Evolutionary conservation across 2,329 filamentous ascomycete species (phyloP).

Genomic region (Neurospora sp.): DNA sequence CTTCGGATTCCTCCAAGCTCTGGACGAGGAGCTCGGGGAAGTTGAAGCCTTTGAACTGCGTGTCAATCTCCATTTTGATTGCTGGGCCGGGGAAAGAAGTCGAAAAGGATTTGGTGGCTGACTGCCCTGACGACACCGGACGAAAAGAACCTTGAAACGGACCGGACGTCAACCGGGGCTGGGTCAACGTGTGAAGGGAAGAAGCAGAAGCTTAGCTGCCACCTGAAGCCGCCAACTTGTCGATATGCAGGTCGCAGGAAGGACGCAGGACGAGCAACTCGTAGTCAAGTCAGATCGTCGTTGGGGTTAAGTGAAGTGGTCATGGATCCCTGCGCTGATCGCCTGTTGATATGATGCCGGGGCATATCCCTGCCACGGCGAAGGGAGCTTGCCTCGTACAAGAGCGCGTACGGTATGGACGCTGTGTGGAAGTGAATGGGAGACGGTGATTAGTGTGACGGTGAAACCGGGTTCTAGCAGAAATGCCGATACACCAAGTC

Average conservation of each 20-base stretch:
- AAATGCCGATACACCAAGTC: conserved; percentile 1
- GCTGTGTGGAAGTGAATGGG: conserved; percentile 1
- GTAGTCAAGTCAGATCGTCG: conserved; percentile 13
- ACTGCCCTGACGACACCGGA: not conserved
- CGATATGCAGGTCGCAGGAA: not conserved
- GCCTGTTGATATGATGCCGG: conserved; percentile 2
- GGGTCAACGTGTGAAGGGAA: not conserved
- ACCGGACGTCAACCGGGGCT: not conserved
- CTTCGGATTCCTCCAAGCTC: conserved; percentile 40
- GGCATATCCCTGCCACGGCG: conserved; percentile 3
- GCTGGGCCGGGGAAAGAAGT: not conserved
- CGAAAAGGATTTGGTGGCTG: not conserved
- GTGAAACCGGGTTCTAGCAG: conserved; percentile 11
- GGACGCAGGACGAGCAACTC: not conserved
- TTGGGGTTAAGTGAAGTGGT: conserved; percentile 6
- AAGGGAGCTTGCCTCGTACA: conserved; percentile 1
- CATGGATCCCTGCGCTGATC: conserved; percentile 14
- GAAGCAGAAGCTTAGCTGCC: not conserved
- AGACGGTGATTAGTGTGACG: conserved; percentile 13
- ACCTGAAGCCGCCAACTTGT: not conserved
- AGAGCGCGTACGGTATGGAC: conserved; percentile 1
- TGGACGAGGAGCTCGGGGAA: conserved; percentile 46
- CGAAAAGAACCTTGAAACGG: not conserved
- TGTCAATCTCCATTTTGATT: conserved; percentile 6
- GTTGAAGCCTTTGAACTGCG: conserved; percentile 29